Evolutionary conservation across 768 basidiomycete species (phyloP).

Genomic region (Collybia sordida): DNA sequence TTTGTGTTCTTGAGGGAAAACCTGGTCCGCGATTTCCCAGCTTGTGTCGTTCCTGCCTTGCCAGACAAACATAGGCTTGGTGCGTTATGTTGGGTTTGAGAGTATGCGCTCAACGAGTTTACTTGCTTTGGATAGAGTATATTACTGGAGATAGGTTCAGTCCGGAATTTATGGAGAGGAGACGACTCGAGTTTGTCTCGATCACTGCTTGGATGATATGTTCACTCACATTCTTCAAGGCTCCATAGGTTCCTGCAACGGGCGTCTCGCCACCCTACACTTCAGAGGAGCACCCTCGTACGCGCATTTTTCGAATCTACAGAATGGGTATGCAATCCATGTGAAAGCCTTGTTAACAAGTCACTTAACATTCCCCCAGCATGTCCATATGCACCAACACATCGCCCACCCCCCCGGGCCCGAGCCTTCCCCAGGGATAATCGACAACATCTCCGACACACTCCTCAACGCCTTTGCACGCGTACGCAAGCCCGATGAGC

Average conservation of each 20-base stretch:
- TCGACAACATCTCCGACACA: conserved; percentile 95
- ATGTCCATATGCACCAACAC: conserved; percentile 96
- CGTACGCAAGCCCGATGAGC: conserved; percentile 95
- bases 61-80: conserved; percentile 97
- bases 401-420: conserved; percentile 87
- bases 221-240: conserved; percentile 41
- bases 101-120: conserved; percentile 1
- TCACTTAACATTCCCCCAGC: conserved; percentile 43
- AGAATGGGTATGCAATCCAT: conserved; percentile 85
- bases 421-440: conserved; percentile 75
- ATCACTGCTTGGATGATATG: neutral
- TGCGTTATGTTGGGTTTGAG: conserved; percentile 36
- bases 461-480: conserved; percentile 94
- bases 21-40: conserved; percentile 89
- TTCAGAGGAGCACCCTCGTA: conserved; percentile 89
- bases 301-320: conserved; percentile 94
- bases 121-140: conserved; percentile 62
- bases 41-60: conserved; percentile 95
- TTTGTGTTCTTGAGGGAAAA: conserved; percentile 93
- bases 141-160: conserved; percentile 97
- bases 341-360: neutral
- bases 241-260: conserved; percentile 92
- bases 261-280: conserved; percentile 88
- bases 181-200: conserved; percentile 75
- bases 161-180: conserved; percentile 93